phyloP scores from a whole-genome alignment of 306 rosid species.

The Castanopsis chinensis region DNA sequence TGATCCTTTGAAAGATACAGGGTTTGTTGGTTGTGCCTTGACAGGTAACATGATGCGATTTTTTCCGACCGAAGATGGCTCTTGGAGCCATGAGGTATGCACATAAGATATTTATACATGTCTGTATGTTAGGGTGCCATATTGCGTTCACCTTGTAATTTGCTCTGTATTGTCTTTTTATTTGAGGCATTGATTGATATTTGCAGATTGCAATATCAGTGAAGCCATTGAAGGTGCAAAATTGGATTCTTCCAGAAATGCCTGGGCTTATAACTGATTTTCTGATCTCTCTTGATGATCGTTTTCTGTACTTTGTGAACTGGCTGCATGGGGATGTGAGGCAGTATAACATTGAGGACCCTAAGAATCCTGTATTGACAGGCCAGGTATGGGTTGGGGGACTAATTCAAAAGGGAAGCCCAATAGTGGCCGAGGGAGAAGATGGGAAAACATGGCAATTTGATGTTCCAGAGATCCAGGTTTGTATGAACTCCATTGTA shows the following conservation, averaged over 20 bases:
- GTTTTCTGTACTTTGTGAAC: constrained; percentile 79
- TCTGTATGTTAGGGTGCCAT: background rate
- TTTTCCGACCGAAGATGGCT: constrained; percentile 65
- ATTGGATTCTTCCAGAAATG: constrained; percentile 96
- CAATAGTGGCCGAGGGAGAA: constrained; percentile 53
- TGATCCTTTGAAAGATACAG: constrained; percentile 88
- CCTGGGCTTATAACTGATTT: constrained; percentile 94
- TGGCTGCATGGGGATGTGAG: constrained; percentile 99
- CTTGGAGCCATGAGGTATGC: constrained; percentile 92
- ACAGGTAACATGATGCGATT: constrained; percentile 85
- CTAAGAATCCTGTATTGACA: constrained; percentile 54
- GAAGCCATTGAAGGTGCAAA: constrained; percentile 78
- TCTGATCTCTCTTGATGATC: constrained; percentile 85
- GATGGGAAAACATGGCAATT: constrained; percentile 75
- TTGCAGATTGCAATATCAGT: constrained; percentile 71
- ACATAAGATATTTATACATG: background rate
- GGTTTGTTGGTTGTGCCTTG: constrained; percentile 85
- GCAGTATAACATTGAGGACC: constrained; percentile 83
- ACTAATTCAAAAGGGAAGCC: constrained; percentile 74
- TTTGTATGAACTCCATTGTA: constrained; percentile 17
- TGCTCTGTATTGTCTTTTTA: background rate
- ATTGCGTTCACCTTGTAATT: background rate
- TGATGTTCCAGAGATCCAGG: constrained; percentile 87
- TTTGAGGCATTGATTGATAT: background rate
- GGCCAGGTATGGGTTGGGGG: constrained; percentile 97